Base-by-base conservation (phyloP, 257 asterid genomes). In the Solanum gandarillasii region DNA sequence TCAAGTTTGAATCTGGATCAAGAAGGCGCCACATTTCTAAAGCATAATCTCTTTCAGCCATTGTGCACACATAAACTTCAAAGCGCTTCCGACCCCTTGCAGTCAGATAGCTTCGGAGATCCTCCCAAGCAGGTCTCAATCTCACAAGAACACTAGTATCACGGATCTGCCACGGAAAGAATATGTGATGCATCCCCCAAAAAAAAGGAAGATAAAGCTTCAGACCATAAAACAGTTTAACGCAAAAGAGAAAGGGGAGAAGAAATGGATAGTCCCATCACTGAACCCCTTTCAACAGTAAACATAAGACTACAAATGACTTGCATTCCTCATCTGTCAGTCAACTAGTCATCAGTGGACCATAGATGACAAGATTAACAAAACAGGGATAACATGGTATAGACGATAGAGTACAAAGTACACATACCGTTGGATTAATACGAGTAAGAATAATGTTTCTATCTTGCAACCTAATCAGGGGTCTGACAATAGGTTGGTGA, bases 11-110 rank as follows among this genome's bases (percentile, higher is more conserved):
- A 62, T 94, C 98, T 27, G 99, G 98, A 89, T 97, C 99, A 87
- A 97, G 98, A 89, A 97, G 98, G 90, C 99, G 95, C 99, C 99
- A 97, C 99, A 97, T 97, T 91, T 97, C 99, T 90, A 97, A 86
- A 72, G 99, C 99, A 90, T 97, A 97, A 91, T 97, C 98, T 91
- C 98, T 93, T 91, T 97, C 99, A 52, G 99, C 99, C 99, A 97
- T 97, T 39, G 99, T 97, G 93, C 99, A 97, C 89, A 97, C 99
- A 93, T 93, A 97, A 91, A 97, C 98, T 89, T 97, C 99, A 89
- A 97, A 97, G 27, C 98, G 96, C 91, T 97, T 97, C 67, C 98
- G 94, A 27, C 99, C 99, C 96, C 90, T 94, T 55, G 99, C 99
- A 90, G 96, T 97, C 91, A 97, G 91, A 91, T 97, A 97, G 91